These are phyloP conservation scores for Tulasnella sp. DNA, from an alignment of 768 basidiomycete species.

Conservation along the genomic window DNA sequence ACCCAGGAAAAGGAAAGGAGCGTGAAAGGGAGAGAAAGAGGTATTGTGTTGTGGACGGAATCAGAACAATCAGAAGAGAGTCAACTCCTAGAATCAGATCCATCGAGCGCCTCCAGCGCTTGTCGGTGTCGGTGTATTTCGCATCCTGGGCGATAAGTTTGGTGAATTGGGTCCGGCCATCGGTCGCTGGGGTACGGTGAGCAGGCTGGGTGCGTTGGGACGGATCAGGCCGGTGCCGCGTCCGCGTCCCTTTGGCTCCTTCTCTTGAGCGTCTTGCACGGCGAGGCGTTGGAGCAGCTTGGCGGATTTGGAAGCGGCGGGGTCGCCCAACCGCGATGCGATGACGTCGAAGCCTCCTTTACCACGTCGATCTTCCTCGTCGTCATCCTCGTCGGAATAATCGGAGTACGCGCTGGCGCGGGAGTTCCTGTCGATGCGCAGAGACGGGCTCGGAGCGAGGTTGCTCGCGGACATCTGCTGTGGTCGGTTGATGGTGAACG, in stretches of 20 bases:
- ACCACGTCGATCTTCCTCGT: background rate
- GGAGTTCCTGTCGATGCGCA: conserved; percentile 7
- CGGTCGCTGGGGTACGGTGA: background rate
- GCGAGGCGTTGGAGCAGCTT: background rate
- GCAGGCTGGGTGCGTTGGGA: background rate
- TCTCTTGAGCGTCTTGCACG: background rate
- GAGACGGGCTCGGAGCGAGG: conserved; percentile 12
- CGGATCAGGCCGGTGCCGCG: background rate
- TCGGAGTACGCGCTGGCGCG: background rate
- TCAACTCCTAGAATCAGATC: background rate
- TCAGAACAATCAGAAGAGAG: background rate
- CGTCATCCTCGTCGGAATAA: background rate
- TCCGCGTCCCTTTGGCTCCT: background rate
- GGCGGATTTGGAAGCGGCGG: background rate
- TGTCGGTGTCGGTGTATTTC: background rate
- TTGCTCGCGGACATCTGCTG: background rate
- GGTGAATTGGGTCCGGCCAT: conserved; percentile 10
- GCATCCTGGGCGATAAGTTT: background rate
- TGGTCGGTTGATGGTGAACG: background rate
- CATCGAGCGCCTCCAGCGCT: conserved; percentile 20
- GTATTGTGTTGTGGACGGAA: background rate
- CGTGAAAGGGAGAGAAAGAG: background rate
- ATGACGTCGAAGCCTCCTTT: background rate
- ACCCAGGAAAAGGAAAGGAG: background rate
- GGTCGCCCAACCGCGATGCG: too few species aligned